phyloP scores from a whole-genome alignment of 306 rosid genomes.

The Purshia tridentata region DNA sequence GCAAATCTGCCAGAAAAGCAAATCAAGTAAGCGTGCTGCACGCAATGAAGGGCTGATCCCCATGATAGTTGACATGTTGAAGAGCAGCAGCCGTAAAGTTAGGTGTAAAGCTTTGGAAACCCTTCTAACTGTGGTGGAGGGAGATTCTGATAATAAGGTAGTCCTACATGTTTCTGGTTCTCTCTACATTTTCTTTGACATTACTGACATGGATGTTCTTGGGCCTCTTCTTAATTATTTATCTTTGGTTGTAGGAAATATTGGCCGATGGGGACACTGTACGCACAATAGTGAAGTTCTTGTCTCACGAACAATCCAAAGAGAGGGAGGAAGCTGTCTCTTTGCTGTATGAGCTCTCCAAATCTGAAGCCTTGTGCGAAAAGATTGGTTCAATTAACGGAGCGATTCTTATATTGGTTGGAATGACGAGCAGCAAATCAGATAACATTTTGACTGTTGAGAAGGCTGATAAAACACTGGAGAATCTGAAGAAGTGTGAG shows the following conservation, averaged over 20 bases:
- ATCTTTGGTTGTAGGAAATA: conserved; percentile 60
- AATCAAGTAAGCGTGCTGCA: conserved; percentile 58
- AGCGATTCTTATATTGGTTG: conserved; percentile 90
- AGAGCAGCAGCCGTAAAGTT: conserved; percentile 76
- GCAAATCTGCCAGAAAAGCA: conserved; percentile 65
- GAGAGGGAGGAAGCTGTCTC: conserved; percentile 96
- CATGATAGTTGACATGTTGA: conserved; percentile 81
- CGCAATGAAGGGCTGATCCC: conserved; percentile 82
- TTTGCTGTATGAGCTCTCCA: conserved; percentile 91
- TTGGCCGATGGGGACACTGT: conserved; percentile 91
- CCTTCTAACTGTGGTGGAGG: conserved; percentile 74
- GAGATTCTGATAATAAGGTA: conserved; percentile 86
- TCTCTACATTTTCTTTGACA: conserved; percentile 13
- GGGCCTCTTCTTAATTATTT: conserved; percentile 32
- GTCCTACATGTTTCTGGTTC: conserved; percentile 35
- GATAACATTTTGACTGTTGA: conserved; percentile 72
- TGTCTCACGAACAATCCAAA: conserved; percentile 68
- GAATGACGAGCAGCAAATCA: conserved; percentile 94
- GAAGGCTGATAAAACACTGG: conserved; percentile 75
- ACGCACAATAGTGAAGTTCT: conserved; percentile 83
- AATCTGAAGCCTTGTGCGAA: conserved; percentile 76
- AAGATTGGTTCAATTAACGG: conserved; percentile 92
- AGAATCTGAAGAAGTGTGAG: conserved; percentile 81
- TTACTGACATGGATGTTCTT: conserved; percentile 17
- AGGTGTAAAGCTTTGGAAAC: conserved; percentile 84